A percentile compares a stretch with the other conserved stretches of the same genome.
These are phyloP conservation scores for Pontederia crassipes DNA, from an alignment of 176 grass and related monocot genomes.

Conservation along the genomic window DNA sequence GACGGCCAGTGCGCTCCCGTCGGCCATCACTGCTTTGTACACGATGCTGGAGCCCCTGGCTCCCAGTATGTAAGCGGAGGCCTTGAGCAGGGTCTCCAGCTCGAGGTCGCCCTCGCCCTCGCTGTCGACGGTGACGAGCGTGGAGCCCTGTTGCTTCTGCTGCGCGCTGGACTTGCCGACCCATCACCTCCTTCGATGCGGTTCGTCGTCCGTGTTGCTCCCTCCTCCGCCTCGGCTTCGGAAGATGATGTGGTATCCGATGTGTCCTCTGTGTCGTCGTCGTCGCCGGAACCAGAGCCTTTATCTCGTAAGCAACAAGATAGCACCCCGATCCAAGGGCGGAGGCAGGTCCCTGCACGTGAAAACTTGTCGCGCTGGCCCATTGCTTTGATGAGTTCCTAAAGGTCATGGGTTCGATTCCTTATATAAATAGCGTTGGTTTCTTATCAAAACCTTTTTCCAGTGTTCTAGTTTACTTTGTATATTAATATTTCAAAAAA, in stretches of 20 bases:
- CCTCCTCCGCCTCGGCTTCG: constrained; percentile 34
- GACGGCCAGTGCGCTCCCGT: constrained; percentile 49
- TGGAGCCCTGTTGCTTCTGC: constrained; percentile 4
- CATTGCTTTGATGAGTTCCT: no score
- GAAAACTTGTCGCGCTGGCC: no score
- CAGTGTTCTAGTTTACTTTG: no score
- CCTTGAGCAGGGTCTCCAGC: constrained; percentile 78
- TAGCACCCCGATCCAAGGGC: neutral
- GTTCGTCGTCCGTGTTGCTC: constrained; percentile 17
- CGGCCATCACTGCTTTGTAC: constrained; percentile 74
- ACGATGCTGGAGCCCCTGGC: constrained; percentile 61
- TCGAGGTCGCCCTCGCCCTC: constrained; percentile 33
- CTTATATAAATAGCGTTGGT: no score
- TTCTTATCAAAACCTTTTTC: no score
- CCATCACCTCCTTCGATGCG: neutral
- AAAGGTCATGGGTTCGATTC: no score
- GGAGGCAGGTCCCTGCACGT: no score
- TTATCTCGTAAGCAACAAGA: constrained; percentile 44
- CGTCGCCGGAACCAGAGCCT: constrained; percentile 1
- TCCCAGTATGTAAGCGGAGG: constrained; percentile 71
- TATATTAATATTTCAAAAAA: no score
- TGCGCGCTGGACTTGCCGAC: constrained; percentile 13
- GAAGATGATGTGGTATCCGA: constrained; percentile 44
- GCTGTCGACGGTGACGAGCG: constrained; percentile 66
- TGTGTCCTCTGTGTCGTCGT: constrained; percentile 28